These are phyloP conservation scores for Exophiala dermatitidis DNA, from an alignment of 2,329 filamentous ascomycete species.

Conservation along the genomic window DNA sequence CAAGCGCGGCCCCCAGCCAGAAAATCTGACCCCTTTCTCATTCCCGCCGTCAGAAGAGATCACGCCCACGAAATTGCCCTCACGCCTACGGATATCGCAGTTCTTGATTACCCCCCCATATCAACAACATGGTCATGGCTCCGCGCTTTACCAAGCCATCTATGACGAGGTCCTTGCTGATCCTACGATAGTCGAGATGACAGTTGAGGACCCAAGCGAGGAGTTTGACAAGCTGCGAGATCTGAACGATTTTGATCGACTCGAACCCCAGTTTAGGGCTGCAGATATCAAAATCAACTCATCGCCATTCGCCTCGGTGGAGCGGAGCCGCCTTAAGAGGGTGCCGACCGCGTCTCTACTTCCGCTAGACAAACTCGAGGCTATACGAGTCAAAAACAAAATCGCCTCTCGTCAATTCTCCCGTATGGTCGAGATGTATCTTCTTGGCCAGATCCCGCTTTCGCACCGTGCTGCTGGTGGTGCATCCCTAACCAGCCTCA, in stretches of 20 bases:
- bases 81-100: constrained; percentile 80
- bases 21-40: constrained; percentile 33
- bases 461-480: constrained; percentile 42
- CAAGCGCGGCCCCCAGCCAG: constrained; percentile 31
- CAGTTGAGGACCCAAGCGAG: constrained; percentile 84
- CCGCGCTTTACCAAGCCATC: constrained; percentile 72
- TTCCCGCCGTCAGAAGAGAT: constrained; percentile 38
- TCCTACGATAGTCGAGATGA: constrained; percentile 69
- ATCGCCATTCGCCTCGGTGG: constrained; percentile 30
- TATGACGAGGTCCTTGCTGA: constrained; percentile 62
- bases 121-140: constrained; percentile 71
- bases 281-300: constrained; percentile 42
- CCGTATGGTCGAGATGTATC: constrained; percentile 56
- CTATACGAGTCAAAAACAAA: constrained; percentile 49
- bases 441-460: constrained; percentile 50
- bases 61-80: constrained; percentile 57
- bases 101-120: constrained; percentile 86
- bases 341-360: constrained; percentile 50
- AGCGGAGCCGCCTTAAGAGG: constrained; percentile 33
- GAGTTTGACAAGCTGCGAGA: constrained; percentile 60
- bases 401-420: constrained; percentile 56
- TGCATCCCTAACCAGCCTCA: constrained; percentile 46
- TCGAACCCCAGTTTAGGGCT: constrained; percentile 47
- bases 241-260: constrained; percentile 51
- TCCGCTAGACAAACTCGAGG: constrained; percentile 43